A percentile compares a stretch with the other conserved stretches of the same genome.
These are phyloP conservation scores for Trichoderma pleuroti DNA, from an alignment of 2,329 filamentous ascomycete genomes.

Conservation along the genomic window DNA sequence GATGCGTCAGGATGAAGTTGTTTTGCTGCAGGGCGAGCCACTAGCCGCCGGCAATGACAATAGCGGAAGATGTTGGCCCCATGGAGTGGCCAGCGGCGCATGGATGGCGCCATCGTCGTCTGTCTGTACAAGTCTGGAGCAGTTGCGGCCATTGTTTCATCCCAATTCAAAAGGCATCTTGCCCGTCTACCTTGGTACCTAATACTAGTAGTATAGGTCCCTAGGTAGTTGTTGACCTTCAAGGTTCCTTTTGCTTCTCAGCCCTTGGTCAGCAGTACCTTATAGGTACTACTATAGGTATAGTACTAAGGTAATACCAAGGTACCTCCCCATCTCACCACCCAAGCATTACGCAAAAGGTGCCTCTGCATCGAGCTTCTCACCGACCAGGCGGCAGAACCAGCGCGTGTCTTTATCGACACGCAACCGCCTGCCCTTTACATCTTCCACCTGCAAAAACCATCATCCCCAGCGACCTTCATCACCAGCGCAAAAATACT, in stretches of 20 bases:
- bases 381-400: constrained; percentile 7
- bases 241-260: not conserved
- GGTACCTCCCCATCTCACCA: no score
- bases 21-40: not conserved
- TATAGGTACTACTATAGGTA: no score
- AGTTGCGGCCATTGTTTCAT: not conserved
- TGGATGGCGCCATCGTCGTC: not conserved
- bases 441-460: not conserved
- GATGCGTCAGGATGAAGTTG: constrained; percentile 13
- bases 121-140: no score
- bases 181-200: no score
- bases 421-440: not conserved
- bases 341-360: not conserved
- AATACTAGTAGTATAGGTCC: no score
- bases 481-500: not conserved
- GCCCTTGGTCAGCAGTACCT: not conserved
- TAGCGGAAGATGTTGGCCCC: not conserved
- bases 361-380: not conserved
- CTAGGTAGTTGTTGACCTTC: no score
- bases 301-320: no score
- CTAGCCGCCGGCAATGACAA: not conserved
- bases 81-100: not conserved
- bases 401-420: not conserved
- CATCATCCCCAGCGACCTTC: not conserved
- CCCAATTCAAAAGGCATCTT: not conserved